phyloP scores from a whole-genome alignment of 257 asterid species.

The Buddleja alternifolia region DNA sequence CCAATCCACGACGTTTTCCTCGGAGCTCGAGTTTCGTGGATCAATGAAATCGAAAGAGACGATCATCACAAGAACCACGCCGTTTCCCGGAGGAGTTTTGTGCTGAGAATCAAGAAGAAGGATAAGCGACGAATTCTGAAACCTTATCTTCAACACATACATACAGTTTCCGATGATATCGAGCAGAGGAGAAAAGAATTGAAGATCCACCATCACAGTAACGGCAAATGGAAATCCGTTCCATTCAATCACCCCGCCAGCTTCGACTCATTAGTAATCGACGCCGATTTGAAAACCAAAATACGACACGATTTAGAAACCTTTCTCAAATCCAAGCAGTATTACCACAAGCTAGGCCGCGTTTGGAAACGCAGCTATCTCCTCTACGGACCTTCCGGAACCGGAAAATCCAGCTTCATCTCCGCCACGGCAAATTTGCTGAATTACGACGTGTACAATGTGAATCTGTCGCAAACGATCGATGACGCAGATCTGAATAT shows the following conservation, averaged over 20 bases:
- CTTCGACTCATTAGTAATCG: conserved; percentile 60
- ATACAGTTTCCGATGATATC: conserved; percentile 55
- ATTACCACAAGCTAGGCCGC: conserved; percentile 68
- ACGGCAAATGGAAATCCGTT: conserved; percentile 54
- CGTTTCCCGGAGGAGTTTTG: conserved; percentile 41
- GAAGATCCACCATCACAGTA: conserved; percentile 41
- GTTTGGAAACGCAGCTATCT: conserved; percentile 72
- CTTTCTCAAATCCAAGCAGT: conserved; percentile 61
- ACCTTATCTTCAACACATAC: conserved; percentile 68
- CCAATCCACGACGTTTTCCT: conserved; percentile 52
- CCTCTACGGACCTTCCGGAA: conserved; percentile 73
- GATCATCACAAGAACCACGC: conserved; percentile 22
- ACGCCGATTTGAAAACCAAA: conserved; percentile 55
- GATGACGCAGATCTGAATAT: conserved; percentile 58
- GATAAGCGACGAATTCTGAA: conserved; percentile 62
- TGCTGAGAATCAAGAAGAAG: conserved; percentile 49
- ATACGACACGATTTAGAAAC: conserved; percentile 55
- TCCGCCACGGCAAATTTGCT: conserved; percentile 67
- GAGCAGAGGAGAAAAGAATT: conserved; percentile 45
- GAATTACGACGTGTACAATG: conserved; percentile 56
- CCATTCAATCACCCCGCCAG: conserved; percentile 61
- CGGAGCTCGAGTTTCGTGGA: conserved; percentile 63
- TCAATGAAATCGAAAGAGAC: conserved; percentile 33
- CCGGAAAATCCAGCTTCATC: conserved; percentile 75
- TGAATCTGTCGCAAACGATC: conserved; percentile 46